A percentile compares a stretch with the other conserved stretches of the same genome.
Evolutionary conservation across 345 rosid genomes (phyloP).

Genomic region (Raphanus sativus): DNA sequence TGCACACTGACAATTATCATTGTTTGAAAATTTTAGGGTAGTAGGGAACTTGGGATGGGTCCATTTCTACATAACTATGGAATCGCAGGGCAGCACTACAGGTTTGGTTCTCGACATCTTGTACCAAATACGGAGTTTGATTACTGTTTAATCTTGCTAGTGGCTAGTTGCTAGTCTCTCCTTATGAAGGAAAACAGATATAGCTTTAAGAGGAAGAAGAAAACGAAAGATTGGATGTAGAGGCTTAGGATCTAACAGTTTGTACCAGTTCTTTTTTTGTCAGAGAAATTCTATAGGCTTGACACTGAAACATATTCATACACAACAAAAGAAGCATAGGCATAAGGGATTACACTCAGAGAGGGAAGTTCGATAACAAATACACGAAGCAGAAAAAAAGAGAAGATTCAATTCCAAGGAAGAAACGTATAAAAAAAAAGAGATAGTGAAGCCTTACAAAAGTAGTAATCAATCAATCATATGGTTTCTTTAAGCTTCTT

Average conservation of each 20-base stretch:
- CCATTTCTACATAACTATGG: constrained; percentile 65
- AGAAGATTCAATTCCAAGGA: neutral
- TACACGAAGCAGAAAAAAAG: neutral
- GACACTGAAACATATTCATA: neutral
- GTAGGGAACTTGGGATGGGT: constrained; percentile 64
- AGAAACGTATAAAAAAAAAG: neutral
- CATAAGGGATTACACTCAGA: neutral
- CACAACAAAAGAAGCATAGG: neutral
- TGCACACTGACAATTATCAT: neutral
- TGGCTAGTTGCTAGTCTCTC: too few species aligned
- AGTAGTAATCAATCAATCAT: neutral
- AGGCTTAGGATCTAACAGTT: neutral
- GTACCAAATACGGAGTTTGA: too few species aligned
- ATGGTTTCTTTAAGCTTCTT: neutral
- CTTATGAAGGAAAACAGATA: constrained; percentile 34
- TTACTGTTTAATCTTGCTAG: too few species aligned
- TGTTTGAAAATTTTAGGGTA: too few species aligned
- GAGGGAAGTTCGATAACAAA: neutral
- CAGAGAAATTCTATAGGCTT: neutral
- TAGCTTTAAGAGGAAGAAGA: constrained; percentile 64
- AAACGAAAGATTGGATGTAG: neutral
- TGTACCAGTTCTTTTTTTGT: neutral
- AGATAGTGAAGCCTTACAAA: neutral
- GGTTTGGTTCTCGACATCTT: too few species aligned
- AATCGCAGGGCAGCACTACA: constrained; percentile 68